Evolutionary conservation across 73 alveolate genomes (phyloP).

Genomic region (Uronychia binucleata): DNA sequence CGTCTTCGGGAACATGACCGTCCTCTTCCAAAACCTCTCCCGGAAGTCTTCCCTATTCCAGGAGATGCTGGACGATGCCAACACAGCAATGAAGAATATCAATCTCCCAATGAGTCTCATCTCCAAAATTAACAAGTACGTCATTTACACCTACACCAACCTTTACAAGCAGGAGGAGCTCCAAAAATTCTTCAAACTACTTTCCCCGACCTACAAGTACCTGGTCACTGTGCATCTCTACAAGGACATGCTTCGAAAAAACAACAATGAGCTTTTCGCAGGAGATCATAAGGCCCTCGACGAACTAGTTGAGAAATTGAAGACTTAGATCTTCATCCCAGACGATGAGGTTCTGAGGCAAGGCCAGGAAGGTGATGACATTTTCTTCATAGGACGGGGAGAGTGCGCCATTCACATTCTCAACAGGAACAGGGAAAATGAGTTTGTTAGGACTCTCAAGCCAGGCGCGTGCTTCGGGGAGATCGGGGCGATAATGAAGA

Average conservation of each 20-base stretch:
- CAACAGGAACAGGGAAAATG: conserved; percentile 40
- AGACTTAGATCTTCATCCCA: conserved; percentile 33
- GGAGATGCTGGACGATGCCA: conserved; percentile 19
- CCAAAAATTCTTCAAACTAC: conserved; percentile 26
- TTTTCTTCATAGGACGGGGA: conserved; percentile 60
- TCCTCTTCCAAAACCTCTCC: conserved; percentile 5
- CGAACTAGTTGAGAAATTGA: background rate
- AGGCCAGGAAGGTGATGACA: conserved; percentile 41
- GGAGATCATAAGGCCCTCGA: background rate
- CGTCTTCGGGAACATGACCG: conserved; percentile 58
- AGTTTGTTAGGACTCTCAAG: conserved; percentile 65
- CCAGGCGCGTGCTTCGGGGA: conserved; percentile 92
- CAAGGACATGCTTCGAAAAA: conserved; percentile 2
- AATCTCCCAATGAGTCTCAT: conserved; percentile 26
- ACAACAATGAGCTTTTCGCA: background rate
- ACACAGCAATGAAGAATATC: conserved; percentile 28
- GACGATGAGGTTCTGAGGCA: conserved; percentile 54
- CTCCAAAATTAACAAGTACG: conserved; percentile 3
- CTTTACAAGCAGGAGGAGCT: conserved; percentile 47
- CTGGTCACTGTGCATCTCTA: conserved; percentile 26
- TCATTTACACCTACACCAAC: conserved; percentile 34
- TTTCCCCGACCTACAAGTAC: conserved; percentile 49
- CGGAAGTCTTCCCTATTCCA: conserved; percentile 14
- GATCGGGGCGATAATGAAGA: conserved; percentile 1
- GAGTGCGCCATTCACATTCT: conserved; percentile 37